Evolutionary conservation across 495 filamentous ascomycete species (phyloP).

Genomic region (Aspergillus steynii): DNA sequence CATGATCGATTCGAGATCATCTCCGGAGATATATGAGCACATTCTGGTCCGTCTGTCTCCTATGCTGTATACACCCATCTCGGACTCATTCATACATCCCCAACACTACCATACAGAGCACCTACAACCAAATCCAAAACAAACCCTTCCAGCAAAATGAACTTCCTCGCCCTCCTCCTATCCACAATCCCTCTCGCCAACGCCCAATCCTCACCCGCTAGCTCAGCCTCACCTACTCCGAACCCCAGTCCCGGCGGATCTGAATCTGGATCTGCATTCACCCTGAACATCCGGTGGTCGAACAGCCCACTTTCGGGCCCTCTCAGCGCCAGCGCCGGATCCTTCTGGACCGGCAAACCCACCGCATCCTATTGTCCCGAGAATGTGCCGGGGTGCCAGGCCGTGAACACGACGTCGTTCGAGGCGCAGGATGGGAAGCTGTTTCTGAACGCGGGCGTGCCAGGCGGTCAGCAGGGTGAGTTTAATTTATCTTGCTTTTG

Average conservation of each 20-base stretch:
- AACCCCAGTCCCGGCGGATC: background rate
- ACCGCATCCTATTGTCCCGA: slow-evolving; percentile 5
- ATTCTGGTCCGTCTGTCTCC: no score
- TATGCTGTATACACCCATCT: no score
- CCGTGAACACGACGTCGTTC: slow-evolving; percentile 5
- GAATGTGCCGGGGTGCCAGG: background rate
- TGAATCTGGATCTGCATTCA: slow-evolving; percentile 1
- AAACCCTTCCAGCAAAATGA: no score
- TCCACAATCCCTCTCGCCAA: no score
- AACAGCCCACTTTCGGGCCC: slow-evolving; percentile 3
- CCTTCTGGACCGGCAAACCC: slow-evolving; percentile 3
- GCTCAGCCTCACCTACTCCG: background rate
- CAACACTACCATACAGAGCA: no score
- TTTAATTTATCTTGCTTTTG: background rate
- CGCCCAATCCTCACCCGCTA: background rate
- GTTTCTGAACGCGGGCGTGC: slow-evolving; percentile 5
- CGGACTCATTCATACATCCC: no score
- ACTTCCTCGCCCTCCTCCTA: no score
- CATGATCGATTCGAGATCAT: background rate
- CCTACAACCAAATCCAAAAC: no score
- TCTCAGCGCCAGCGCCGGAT: slow-evolving; percentile 4
- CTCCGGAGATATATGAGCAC: background rate
- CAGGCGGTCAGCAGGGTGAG: slow-evolving; percentile 8
- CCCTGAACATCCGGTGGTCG: slow-evolving; percentile 10
- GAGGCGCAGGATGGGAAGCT: slow-evolving; percentile 2